Evolutionary conservation across 2,329 filamentous ascomycete genomes (phyloP).

Genomic region (Xylogone sp.): DNA sequence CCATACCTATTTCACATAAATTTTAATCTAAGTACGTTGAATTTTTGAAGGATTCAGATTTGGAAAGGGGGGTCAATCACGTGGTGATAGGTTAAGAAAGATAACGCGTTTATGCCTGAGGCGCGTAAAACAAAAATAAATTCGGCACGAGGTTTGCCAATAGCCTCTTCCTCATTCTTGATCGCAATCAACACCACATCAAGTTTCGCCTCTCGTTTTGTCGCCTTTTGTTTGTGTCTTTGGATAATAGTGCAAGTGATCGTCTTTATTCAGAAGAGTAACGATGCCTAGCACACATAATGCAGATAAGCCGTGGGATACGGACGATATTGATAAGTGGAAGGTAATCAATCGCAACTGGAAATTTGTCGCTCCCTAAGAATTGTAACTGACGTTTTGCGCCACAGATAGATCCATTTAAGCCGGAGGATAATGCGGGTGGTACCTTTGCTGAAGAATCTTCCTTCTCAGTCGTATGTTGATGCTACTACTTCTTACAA

Average conservation of each 20-base stretch:
- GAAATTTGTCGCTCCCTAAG: too few relatives aligned
- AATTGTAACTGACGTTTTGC: constrained; percentile 8
- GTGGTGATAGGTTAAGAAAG: not conserved
- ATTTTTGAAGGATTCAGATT: too few relatives aligned
- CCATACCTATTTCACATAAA: too few relatives aligned
- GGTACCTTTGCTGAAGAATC: constrained; percentile 92
- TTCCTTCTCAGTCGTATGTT: constrained; percentile 61
- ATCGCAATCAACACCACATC: not conserved
- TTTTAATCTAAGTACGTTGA: too few relatives aligned
- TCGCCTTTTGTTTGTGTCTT: not conserved
- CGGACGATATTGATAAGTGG: constrained; percentile 97
- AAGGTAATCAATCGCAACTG: constrained; percentile 49
- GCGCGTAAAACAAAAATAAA: not conserved
- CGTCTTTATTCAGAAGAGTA: not conserved
- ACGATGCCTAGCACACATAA: constrained; percentile 88
- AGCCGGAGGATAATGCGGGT: constrained; percentile 75
- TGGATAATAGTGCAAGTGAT: not conserved
- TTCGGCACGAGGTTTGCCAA: not conserved
- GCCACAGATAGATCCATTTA: constrained; percentile 72
- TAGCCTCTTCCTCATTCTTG: not conserved
- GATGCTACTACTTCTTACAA: not conserved
- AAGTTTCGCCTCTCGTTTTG: not conserved
- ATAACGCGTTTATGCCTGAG: not conserved
- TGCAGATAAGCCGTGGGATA: constrained; percentile 90
- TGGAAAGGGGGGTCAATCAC: not conserved